Conservation (phyloP, 441 rosid genomes). For the Pelargonium citronellum region DNA sequence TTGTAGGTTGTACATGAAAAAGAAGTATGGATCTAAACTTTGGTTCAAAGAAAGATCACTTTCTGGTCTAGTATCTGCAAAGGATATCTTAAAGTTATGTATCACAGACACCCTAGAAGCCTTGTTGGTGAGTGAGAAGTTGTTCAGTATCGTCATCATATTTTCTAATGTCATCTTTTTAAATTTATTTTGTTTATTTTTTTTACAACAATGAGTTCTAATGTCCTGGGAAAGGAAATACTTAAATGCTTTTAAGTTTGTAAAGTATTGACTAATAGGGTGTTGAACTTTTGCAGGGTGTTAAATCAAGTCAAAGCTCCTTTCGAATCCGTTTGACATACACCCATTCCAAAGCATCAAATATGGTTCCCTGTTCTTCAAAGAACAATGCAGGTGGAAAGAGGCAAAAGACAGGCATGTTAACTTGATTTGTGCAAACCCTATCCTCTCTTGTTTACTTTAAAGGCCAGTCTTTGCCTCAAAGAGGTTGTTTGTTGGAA, state of each 20-base stretch:
- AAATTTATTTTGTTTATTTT: not conserved
- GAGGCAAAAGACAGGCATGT: slow-evolving; percentile 67
- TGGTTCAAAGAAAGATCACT: slow-evolving; percentile 44
- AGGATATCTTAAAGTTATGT: slow-evolving; percentile 66
- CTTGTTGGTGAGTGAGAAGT: slow-evolving; percentile 44
- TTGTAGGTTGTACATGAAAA: slow-evolving; percentile 54
- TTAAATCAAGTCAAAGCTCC: slow-evolving; percentile 50
- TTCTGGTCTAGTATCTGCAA: slow-evolving; percentile 40
- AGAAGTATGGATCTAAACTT: slow-evolving; percentile 49
- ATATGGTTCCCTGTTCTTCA: slow-evolving; percentile 27
- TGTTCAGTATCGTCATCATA: slow-evolving; percentile 17
- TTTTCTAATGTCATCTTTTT: not conserved
- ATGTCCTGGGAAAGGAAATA: not conserved
- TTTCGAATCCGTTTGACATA: slow-evolving; percentile 69
- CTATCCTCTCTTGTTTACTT: not conserved
- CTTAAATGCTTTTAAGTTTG: not conserved
- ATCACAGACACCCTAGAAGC: slow-evolving; percentile 39
- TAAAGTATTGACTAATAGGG: not conserved
- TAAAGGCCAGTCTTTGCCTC: not conserved
- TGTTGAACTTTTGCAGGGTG: slow-evolving; percentile 60
- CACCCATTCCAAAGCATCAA: slow-evolving; percentile 32
- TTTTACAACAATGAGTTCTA: not conserved
- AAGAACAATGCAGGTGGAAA: slow-evolving; percentile 43
- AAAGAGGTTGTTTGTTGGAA: too few relatives aligned
- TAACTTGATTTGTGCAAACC: slow-evolving; percentile 9